Percentiles rank a stretch among this genome's conserved stretches.
These are phyloP conservation scores for Salvia sclarea DNA, from an alignment of 305 asterid genomes.

Conservation along the genomic window DNA sequence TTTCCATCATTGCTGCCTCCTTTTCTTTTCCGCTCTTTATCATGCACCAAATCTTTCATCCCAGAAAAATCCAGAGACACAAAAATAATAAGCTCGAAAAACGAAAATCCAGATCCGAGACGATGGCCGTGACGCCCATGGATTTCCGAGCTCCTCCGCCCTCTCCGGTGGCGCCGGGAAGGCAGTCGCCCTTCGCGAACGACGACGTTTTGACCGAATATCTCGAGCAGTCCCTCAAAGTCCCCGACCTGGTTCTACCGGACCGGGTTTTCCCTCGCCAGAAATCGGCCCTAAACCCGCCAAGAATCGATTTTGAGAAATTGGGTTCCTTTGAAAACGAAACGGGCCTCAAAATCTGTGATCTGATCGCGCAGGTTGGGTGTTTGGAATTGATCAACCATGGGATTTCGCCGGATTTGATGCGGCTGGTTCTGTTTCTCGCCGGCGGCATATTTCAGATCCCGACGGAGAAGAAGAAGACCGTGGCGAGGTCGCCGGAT, in stretches of 20 bases:
- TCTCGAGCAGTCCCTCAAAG: conserved; percentile 60
- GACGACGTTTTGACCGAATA: conserved; percentile 68
- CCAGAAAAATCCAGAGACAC: neutral
- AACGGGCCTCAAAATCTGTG: conserved; percentile 34
- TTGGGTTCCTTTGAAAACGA: conserved; percentile 34
- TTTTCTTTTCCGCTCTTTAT: conserved; percentile 24
- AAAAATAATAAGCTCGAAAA: neutral
- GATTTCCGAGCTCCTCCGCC: conserved; percentile 94
- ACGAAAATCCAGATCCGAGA: conserved; percentile 7
- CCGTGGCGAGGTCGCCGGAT: conserved; percentile 51
- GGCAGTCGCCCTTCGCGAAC: conserved; percentile 56
- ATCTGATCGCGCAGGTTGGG: conserved; percentile 48
- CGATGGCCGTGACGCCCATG: conserved; percentile 54
- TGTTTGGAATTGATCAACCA: conserved; percentile 77
- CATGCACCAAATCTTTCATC: conserved; percentile 14
- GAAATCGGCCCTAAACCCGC: conserved; percentile 48
- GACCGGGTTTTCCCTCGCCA: conserved; percentile 72
- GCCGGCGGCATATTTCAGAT: conserved; percentile 59
- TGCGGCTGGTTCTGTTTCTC: conserved; percentile 44
- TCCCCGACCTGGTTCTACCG: conserved; percentile 74
- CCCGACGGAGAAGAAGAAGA: conserved; percentile 51
- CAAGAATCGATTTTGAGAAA: conserved; percentile 49
- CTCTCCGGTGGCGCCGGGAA: conserved; percentile 78
- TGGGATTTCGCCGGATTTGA: conserved; percentile 57
- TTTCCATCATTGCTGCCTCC: conserved; percentile 76